A percentile compares a stretch with the other conserved stretches of the same genome.
phyloP scores from a whole-genome alignment of 805 yeast genomes.

The Saccharomycopsis lassenensis region DNA sequence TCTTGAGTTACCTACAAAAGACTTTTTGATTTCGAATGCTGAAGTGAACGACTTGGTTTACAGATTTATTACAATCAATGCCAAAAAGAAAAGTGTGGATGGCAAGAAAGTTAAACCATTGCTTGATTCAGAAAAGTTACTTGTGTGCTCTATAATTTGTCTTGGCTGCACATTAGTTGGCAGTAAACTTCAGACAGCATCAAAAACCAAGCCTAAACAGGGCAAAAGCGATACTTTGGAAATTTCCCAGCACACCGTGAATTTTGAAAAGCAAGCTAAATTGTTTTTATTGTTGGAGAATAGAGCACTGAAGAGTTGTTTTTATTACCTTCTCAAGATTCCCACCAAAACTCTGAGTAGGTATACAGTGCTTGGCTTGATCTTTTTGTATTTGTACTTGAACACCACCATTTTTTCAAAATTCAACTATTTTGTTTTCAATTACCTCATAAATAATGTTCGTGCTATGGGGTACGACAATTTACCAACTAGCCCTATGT shows the following conservation, averaged over 20 bases:
- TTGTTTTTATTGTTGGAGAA: constrained; percentile 4
- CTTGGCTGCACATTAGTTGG: constrained; percentile 9
- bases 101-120: constrained; percentile 1
- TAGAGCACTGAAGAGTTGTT: constrained; percentile 14
- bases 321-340: constrained; percentile 11
- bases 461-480: constrained; percentile 10
- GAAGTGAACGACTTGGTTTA: constrained; percentile 1
- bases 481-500: not conserved
- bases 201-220: not conserved
- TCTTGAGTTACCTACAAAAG: constrained; percentile 1
- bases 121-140: constrained; percentile 10
- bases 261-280: not conserved
- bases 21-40: constrained; percentile 5
- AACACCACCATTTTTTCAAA: constrained; percentile 9
- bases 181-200: not conserved
- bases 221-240: not conserved
- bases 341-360: constrained; percentile 7
- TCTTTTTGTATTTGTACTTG: constrained; percentile 9
- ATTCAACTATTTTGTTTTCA: constrained; percentile 8
- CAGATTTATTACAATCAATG: constrained; percentile 2
- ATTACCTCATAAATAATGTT: constrained; percentile 6
- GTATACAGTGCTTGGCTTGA: constrained; percentile 9
- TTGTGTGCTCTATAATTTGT: constrained; percentile 12
- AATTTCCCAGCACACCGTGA: not conserved
- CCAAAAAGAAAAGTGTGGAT: not conserved